Conservation (phyloP, 2,329 filamentous ascomycete genomes). For the Verticillium nubilum region DNA sequence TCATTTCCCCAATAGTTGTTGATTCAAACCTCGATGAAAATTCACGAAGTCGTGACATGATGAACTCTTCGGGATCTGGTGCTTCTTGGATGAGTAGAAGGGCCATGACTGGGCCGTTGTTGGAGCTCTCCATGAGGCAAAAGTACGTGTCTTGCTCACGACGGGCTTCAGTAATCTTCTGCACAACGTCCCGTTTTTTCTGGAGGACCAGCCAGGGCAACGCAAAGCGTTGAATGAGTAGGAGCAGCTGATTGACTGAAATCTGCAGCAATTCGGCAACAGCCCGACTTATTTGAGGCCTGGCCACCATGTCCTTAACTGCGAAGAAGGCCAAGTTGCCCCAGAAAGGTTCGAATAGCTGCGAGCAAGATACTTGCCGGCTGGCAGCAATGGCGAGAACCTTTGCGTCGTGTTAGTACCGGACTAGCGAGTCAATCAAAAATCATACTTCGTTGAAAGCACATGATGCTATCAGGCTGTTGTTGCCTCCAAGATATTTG, state of each 20-base stretch:
- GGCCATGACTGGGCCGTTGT: constrained; percentile 53
- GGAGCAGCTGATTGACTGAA: constrained; percentile 67
- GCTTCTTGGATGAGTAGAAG: constrained; percentile 54
- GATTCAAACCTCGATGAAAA: constrained; percentile 67
- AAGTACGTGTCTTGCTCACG: constrained; percentile 59
- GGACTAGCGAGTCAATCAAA: background rate
- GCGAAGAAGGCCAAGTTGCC: constrained; percentile 74
- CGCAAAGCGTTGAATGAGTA: constrained; percentile 73
- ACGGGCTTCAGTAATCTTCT: constrained; percentile 73
- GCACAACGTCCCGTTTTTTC: constrained; percentile 71
- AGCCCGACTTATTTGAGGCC: constrained; percentile 76
- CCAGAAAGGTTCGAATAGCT: constrained; percentile 85
- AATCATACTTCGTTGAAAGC: constrained; percentile 70
- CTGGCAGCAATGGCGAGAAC: constrained; percentile 66
- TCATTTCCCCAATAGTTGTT: constrained; percentile 59
- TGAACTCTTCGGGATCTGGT: constrained; percentile 54
- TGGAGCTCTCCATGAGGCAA: constrained; percentile 48
- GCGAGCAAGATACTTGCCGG: constrained; percentile 55
- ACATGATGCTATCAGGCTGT: constrained; percentile 71
- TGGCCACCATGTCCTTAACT: constrained; percentile 72
- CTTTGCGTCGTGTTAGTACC: constrained; percentile 13
- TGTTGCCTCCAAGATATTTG: constrained; percentile 80
- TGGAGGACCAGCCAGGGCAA: constrained; percentile 81
- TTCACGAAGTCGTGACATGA: constrained; percentile 62
- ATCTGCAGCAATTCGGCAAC: constrained; percentile 78